Base-by-base conservation (phyloP, 176 grass and related monocot species). In the Cenchrus fungigraminus region DNA sequence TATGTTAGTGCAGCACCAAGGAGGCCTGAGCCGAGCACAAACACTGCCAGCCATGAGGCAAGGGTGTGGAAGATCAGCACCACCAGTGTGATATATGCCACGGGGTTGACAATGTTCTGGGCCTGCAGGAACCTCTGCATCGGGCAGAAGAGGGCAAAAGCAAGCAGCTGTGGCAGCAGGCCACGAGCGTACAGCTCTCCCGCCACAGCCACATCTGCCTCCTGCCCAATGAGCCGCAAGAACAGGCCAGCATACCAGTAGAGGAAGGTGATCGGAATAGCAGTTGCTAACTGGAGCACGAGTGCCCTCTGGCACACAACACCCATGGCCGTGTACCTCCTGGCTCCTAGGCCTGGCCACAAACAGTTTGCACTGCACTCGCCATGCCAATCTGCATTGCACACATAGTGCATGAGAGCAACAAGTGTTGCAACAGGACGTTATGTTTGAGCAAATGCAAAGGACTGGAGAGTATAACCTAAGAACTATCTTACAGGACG, bases 81-180 rank as follows among this genome's bases (percentile, higher is more conserved):
- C 6, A 79, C 79, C 62, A 83, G 5, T 1, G 76, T 74, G 42
- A 95, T 88, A 74, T 62, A 90, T 1, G 86, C 84, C 65, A 96
- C 54, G 7, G 91, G 91, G 65, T 93, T 93, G 15, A 93, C 65
- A 11, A 93, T 93, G 65, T 93, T 93, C 76, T 92, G 91, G 46
- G 84, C 94, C 90, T 97, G 91, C 68, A 97, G 74, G 83, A 93
- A 97, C 73, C 94, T 86, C 79, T 97, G 94, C 91, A 91, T 91
- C 2, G 91, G 94, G 87, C 87, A 97, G 81, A 93, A 93, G 83
- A 93, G 63, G 4, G 91, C 89, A 12, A 93, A 97, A 6, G 93
- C 93, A 13, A 95, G 59, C 51, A 95, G 82, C 85, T 90, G 90
- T 0, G 22, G 90, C 5, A 95, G 65, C 58, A 95, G 75, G 11